A percentile compares a stretch with the other conserved stretches of the same genome.
These are phyloP conservation scores for Nicotiana tomentosiformis DNA, from an alignment of 257 asterid species.

Conservation along the genomic window DNA sequence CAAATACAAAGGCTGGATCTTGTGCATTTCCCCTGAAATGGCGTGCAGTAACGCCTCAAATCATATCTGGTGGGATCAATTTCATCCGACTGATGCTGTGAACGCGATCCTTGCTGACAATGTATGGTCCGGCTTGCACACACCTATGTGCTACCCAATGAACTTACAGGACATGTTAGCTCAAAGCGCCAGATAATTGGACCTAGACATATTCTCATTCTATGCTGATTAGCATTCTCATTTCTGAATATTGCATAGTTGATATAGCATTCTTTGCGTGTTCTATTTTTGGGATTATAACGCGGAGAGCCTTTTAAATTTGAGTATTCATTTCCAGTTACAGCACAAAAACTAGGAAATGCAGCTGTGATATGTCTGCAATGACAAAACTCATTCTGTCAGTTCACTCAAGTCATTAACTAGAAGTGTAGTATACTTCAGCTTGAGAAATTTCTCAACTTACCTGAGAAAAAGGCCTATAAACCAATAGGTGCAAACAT, in stretches of 20 bases:
- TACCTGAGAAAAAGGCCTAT: not conserved
- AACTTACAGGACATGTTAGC: constrained; percentile 68
- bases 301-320: no score
- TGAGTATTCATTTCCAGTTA: no score
- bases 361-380: not conserved
- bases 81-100: constrained; percentile 81
- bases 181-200: constrained; percentile 11
- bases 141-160: constrained; percentile 78
- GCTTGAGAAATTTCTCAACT: not conserved
- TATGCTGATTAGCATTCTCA: no score
- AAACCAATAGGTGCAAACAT: not conserved
- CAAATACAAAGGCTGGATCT: constrained; percentile 50
- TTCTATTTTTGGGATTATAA: not conserved
- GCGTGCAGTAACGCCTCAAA: constrained; percentile 65
- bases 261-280: not conserved
- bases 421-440: not conserved
- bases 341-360: not conserved
- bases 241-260: not conserved
- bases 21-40: constrained; percentile 76
- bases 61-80: constrained; percentile 94
- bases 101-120: constrained; percentile 73
- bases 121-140: constrained; percentile 61
- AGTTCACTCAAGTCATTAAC: not conserved
- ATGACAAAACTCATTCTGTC: not conserved
- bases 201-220: not conserved